Evolutionary conservation across 2,329 filamentous ascomycete genomes (phyloP), one percentile per base, ranked within the genome.

Genomic region (Fusarium sp.): DNA sequence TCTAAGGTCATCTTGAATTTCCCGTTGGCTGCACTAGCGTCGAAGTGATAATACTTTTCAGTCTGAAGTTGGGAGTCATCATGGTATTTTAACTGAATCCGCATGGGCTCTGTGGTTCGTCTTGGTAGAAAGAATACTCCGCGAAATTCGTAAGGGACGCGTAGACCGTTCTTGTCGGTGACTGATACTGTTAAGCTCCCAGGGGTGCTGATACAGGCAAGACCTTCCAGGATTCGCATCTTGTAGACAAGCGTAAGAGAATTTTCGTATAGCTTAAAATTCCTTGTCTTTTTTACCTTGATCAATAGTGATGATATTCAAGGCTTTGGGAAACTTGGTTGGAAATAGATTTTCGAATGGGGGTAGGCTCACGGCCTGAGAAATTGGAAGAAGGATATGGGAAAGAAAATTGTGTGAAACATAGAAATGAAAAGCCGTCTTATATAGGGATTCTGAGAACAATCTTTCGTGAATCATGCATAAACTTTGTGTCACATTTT

Each of bases 41-140:
- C 5, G 4, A 53, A 30, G 30, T 2, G 0, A 41, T 11, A 23
- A 7, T 0, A 15, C 35, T 5, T 14, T 5, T 2, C 10, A 2
- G 4, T 2, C 13, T 13, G 3, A 18, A 17, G 9, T 4, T 40
- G 11, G 6, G 18, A 13, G 4, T 54, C 23, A 9, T 23, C 5
- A 7, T 18, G 15, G 2, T 23, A 18, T 11, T 27, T 2, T 18
- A 32, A 6, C 20, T 15, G 15, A 8, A 45, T 12, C 7, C 14
- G 15, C 8, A 27, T 45, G 8, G 42, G 7, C 5, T 2, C 14
- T 27, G 15, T 45, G 10, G 23, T 20, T 6, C 23, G 14, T 12
- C 17, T 5, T 4, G 9, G 23, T 6, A 8, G 42, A 14, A 8
- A 18, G 12, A 45, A 27, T 2, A 27, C 6, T 10, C 42, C 42